Percentiles rank a stretch among this genome's conserved stretches.
Evolutionary conservation across 2,329 filamentous ascomycete genomes (phyloP).

Genomic region (Whalleya microplaca): DNA sequence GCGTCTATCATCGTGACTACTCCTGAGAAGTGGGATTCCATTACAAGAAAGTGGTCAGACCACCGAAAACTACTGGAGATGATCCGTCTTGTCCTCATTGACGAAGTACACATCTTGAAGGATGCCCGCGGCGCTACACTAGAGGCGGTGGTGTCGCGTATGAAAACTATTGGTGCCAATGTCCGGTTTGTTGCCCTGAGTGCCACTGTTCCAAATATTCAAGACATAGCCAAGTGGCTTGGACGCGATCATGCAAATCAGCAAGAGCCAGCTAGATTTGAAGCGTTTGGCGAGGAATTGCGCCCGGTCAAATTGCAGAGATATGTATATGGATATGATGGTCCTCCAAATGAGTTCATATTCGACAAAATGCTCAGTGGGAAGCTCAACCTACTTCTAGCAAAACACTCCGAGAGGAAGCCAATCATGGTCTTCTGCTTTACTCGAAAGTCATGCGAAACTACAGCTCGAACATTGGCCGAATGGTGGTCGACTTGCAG

Average conservation of each 20-base stretch:
- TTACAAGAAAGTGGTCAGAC: slow-evolving; percentile 86
- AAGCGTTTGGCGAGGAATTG: slow-evolving; percentile 79
- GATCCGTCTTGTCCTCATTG: slow-evolving; percentile 80
- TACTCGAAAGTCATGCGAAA: slow-evolving; percentile 71
- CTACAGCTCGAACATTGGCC: slow-evolving; percentile 69
- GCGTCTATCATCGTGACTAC: slow-evolving; percentile 86
- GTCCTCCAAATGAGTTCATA: slow-evolving; percentile 69
- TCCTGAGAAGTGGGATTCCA: slow-evolving; percentile 90
- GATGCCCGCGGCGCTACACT: slow-evolving; percentile 78
- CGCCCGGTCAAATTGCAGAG: slow-evolving; percentile 78
- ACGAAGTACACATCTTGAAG: slow-evolving; percentile 86
- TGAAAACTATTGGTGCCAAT: slow-evolving; percentile 78
- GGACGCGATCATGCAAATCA: slow-evolving; percentile 65
- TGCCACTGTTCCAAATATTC: slow-evolving; percentile 81
- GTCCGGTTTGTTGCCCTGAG: slow-evolving; percentile 82
- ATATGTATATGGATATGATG: slow-evolving; percentile 73
- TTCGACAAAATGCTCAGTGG: slow-evolving; percentile 73
- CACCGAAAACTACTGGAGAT: slow-evolving; percentile 74
- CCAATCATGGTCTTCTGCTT: slow-evolving; percentile 85
- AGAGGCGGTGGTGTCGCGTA: slow-evolving; percentile 82
- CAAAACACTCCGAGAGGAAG: slow-evolving; percentile 69
- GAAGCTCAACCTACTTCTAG: slow-evolving; percentile 68
- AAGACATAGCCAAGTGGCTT: slow-evolving; percentile 80
- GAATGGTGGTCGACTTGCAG: slow-evolving; percentile 63
- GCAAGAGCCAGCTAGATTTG: slow-evolving; percentile 65